Base-by-base conservation (phyloP, 495 filamentous ascomycete species). In the Neurospora intermedia region DNA sequence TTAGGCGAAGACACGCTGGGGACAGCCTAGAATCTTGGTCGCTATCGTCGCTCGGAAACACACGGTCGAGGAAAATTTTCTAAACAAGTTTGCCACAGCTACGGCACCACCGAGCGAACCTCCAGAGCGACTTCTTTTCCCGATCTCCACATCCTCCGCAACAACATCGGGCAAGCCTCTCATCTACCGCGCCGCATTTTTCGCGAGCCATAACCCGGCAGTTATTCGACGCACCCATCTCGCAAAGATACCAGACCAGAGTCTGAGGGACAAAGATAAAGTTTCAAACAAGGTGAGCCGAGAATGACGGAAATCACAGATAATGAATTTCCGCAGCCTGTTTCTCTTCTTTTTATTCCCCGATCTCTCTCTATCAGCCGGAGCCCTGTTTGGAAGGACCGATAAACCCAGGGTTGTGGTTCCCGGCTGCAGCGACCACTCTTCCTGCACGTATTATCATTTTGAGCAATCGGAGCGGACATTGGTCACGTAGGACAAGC, bases 381-480 rank as follows among this genome's bases (percentile, higher is more conserved):
- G 54, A 66, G 35, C 54, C 23, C 54, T 66, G 54, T 27, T 38
- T 66, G 54, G 27, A 66, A 35, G 54, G 27, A 66, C 54, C 27
- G 54, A 66, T 66, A 35, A 72, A 75, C 69, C 74, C 75, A 62
- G 70, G 69, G 43, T 20, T 48, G 45, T 70, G 75, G 69, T 31
- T 73, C 71, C 71, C 74, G 71, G 45, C 45, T 75, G 69, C 71
- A 75, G 73, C 75, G 62, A 70, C 70, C 59, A 71, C 31, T 69
- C n/a, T 48, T 59, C 27, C 46, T 72, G 39, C 73, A 72, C 66
- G 69, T 48, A 69, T 40, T 27, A 71, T 18, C 54, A 62, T 59
- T 42, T 66, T 72, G 74, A 76, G 71, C 72, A 80, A 78, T 76
- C 71, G 72, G 70, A 77, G 46, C 74, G 54, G 72, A 20, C 46